Percentiles rank a stretch among this genome's conserved stretches.
phyloP scores from a whole-genome alignment of 2,329 filamentous ascomycete genomes.

The Zymoseptoria brevis region DNA sequence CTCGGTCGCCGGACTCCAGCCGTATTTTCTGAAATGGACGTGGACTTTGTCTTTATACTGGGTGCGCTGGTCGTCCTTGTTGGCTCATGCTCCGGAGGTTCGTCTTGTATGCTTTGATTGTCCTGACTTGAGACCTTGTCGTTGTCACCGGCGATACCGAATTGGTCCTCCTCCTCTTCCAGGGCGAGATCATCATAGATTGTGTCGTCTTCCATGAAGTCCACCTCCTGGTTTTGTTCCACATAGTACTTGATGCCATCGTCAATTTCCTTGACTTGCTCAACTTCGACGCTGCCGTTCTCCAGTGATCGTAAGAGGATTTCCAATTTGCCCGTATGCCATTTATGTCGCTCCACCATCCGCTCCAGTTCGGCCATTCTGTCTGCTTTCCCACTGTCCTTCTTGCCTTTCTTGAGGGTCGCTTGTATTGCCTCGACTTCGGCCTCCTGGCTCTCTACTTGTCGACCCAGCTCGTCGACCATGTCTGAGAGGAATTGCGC shows the following conservation, averaged over 20 bases:
- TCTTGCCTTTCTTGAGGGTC: conserved; percentile 92
- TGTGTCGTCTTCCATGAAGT: conserved; percentile 88
- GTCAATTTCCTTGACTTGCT: conserved; percentile 79
- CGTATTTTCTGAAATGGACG: conserved; percentile 53
- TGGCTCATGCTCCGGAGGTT: conserved; percentile 53
- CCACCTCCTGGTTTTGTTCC: conserved; percentile 75
- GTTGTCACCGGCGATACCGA: conserved; percentile 67
- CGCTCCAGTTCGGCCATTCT: conserved; percentile 79
- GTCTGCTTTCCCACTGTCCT: conserved; percentile 72
- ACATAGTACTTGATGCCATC: conserved; percentile 95
- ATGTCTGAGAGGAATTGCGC: conserved; percentile 77
- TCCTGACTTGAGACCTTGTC: conserved; percentile 94
- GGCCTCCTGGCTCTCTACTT: conserved; percentile 87
- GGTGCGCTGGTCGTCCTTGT: conserved; percentile 43
- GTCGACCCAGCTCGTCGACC: conserved; percentile 87
- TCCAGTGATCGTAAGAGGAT: conserved; percentile 82
- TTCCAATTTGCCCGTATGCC: conserved; percentile 90
- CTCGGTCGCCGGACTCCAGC: conserved; percentile 64
- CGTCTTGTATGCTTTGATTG: conserved; percentile 83
- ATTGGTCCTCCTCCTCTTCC: conserved; percentile 83
- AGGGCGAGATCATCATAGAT: conserved; percentile 93
- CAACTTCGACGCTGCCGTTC: conserved; percentile 82
- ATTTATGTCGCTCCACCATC: conserved; percentile 86
- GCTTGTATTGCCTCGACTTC: conserved; percentile 80
- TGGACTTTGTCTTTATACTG: conserved; percentile 32